Conservation (phyloP, 2,329 filamentous ascomycete genomes). For the Kalaharituber pfeilii region DNA sequence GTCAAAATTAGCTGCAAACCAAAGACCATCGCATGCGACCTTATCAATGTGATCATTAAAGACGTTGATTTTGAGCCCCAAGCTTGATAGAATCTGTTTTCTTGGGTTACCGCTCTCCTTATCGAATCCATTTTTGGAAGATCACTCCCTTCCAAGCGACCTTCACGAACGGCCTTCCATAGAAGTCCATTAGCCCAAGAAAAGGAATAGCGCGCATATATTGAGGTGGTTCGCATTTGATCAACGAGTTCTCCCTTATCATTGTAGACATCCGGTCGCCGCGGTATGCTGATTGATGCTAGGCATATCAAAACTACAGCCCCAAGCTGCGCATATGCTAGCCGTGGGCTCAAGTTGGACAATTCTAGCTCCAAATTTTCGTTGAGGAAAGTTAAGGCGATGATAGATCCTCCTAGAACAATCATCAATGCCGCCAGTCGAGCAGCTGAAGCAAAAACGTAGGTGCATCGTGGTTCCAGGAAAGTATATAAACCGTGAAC, state of each 20-base stretch:
- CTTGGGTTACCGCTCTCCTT: slow-evolving; percentile 34
- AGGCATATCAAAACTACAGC: slow-evolving; percentile 30
- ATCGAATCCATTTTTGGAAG: slow-evolving; percentile 40
- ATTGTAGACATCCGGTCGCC: slow-evolving; percentile 49
- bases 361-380: no score
- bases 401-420: neutral
- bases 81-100: slow-evolving; percentile 33
- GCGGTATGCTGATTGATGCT: slow-evolving; percentile 40
- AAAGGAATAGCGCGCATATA: slow-evolving; percentile 46
- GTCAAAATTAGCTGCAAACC: slow-evolving; percentile 43
- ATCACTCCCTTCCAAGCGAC: slow-evolving; percentile 43
- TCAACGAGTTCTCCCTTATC: slow-evolving; percentile 42
- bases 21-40: slow-evolving; percentile 40
- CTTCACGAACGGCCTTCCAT: slow-evolving; percentile 36
- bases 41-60: slow-evolving; percentile 44
- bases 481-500: slow-evolving; percentile 19
- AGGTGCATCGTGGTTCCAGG: slow-evolving; percentile 12
- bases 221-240: slow-evolving; percentile 42
- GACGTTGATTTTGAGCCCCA: slow-evolving; percentile 25
- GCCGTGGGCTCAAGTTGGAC: neutral
- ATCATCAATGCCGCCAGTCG: slow-evolving; percentile 17
- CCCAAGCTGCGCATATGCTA: slow-evolving; percentile 1
- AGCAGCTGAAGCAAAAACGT: slow-evolving; percentile 25
- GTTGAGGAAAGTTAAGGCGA: slow-evolving; percentile 38
- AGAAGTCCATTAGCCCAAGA: slow-evolving; percentile 45